phyloP scores from a whole-genome alignment of 73 alveolate genomes.

The Vitrella brassicaformis region DNA sequence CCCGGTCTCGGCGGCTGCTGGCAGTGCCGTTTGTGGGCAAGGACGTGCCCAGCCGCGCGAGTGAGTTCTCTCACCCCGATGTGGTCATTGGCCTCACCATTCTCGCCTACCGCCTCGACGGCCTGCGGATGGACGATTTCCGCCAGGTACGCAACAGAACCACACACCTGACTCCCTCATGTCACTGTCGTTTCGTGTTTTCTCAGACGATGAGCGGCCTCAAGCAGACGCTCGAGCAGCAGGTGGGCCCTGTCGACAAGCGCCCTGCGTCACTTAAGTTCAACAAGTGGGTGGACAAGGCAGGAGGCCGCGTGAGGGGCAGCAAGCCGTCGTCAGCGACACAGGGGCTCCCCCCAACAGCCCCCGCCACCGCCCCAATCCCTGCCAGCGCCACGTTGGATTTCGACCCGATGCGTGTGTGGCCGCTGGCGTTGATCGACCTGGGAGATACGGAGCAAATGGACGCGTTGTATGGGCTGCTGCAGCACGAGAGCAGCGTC shows the following conservation, averaged over 20 bases:
- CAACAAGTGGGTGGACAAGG: constrained; percentile 12
- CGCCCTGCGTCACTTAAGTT: constrained; percentile 11
- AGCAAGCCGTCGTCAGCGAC: too few relatives aligned
- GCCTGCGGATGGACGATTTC: constrained; percentile 12
- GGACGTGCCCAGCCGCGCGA: constrained; percentile 22
- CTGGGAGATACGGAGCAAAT: neutral
- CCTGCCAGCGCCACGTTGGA: too few relatives aligned
- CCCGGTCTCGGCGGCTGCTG: constrained; percentile 14
- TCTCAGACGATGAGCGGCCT: too few relatives aligned
- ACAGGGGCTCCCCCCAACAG: too few relatives aligned
- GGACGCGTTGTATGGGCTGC: neutral
- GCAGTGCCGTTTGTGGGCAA: constrained; percentile 26
- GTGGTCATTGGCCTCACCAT: constrained; percentile 30
- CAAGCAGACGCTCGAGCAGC: too few relatives aligned
- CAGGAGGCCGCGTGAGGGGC: too few relatives aligned
- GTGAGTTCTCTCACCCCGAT: constrained; percentile 25
- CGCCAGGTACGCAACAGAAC: too few relatives aligned
- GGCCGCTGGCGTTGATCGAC: neutral
- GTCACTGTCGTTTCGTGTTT: too few relatives aligned
- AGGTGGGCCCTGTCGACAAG: constrained; percentile 12
- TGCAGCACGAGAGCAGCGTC: neutral
- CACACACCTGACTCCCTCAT: too few relatives aligned
- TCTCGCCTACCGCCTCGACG: constrained; percentile 21
- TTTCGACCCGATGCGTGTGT: too few relatives aligned
- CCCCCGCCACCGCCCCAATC: too few relatives aligned